These are phyloP conservation scores for Tieghemiomyces parasiticus DNA, from an alignment of 192 early-diverging fungal genomes.

Conservation along the genomic window DNA sequence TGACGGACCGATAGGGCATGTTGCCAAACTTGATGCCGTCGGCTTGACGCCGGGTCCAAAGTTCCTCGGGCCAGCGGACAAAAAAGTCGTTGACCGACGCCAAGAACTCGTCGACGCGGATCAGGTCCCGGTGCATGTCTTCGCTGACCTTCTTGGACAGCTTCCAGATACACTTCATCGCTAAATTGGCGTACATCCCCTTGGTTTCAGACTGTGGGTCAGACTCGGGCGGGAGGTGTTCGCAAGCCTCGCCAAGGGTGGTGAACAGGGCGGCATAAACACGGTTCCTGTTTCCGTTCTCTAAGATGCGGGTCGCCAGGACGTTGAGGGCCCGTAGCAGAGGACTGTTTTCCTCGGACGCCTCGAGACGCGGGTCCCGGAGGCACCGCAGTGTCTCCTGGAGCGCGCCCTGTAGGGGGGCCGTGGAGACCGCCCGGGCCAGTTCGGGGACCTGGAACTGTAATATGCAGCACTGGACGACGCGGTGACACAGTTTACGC, in stretches of 20 bases:
- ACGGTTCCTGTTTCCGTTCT: conserved; percentile 71
- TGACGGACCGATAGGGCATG: conserved; percentile 88
- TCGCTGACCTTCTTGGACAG: conserved; percentile 71
- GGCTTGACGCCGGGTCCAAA: conserved; percentile 71
- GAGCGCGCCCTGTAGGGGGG: conserved; percentile 48
- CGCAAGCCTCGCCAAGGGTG: conserved; percentile 44
- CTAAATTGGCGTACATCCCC: conserved; percentile 69
- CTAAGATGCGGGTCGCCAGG: conserved; percentile 79
- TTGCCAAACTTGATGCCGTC: conserved; percentile 70
- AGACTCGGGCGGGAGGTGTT: conserved; percentile 32
- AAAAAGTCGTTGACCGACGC: conserved; percentile 73
- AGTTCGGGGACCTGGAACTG: conserved; percentile 57
- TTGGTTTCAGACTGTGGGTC: conserved; percentile 29
- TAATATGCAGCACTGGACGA: conserved; percentile 37
- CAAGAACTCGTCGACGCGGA: conserved; percentile 53
- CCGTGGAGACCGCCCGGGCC: conserved; percentile 42
- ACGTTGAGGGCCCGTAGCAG: conserved; percentile 66
- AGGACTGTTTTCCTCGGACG: conserved; percentile 36
- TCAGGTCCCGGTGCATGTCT: conserved; percentile 39
- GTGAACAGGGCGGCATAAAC: conserved; percentile 59
- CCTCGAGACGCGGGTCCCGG: conserved; percentile 57
- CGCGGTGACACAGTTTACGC: conserved; percentile 13
- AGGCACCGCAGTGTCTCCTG: conserved; percentile 66
- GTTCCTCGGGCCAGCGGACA: conserved; percentile 54
- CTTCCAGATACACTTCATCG: conserved; percentile 97